Base-by-base conservation (phyloP, 2,329 filamentous ascomycete species). In the Leptographium galeiforme region DNA sequence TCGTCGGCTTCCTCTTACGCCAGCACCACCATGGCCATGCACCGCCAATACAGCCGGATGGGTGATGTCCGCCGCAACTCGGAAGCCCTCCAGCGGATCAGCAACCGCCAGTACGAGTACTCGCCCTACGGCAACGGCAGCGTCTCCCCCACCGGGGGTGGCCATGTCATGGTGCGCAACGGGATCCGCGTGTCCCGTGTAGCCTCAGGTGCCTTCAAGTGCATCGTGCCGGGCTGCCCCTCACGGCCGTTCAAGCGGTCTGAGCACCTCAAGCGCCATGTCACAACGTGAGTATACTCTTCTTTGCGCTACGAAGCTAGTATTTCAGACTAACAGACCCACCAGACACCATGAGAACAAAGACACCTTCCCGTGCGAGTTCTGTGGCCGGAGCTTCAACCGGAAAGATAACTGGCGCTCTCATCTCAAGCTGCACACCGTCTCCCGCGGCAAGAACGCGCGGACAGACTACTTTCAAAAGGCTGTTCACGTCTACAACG, bases 181-280 rank as follows among this genome's bases (percentile, higher is more conserved):
- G 48, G 59, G 16, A 58, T 66, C 30, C 54, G 57, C 18, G 57
- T 62, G 8, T 53, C 61, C 36, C 56, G 57, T n/a, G 61, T 65
- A 7, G 55, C 61, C 8, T 62, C 61, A 34, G 63, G 59, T n/a
- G 61, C 59, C 33, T 65, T 60, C 56, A 62, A 70, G 56, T 78
- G 75, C 57, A 64, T 70, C 16, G 69, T 72, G 36, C 67, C 67
- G 8, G 68, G 68, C 33, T 79, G 76, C 61, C 61, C 55, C 6
- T 64, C 68, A 58, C 73, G 72, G 58, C 70, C 69, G 0, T 78
- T 75, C 56, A 72, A 74, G 58, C 68, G 76, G 53, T 73, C 72
- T 30, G 77, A 80, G 62, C 77, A 80, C 57, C 64, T 79, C 18
- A 79, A 78, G 65, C 70, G 77, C 33, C 77, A 80, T 60, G 68